Evolutionary conservation across 164 flowering plant species (phyloP).

Genomic region (Buxus sempervirens): DNA sequence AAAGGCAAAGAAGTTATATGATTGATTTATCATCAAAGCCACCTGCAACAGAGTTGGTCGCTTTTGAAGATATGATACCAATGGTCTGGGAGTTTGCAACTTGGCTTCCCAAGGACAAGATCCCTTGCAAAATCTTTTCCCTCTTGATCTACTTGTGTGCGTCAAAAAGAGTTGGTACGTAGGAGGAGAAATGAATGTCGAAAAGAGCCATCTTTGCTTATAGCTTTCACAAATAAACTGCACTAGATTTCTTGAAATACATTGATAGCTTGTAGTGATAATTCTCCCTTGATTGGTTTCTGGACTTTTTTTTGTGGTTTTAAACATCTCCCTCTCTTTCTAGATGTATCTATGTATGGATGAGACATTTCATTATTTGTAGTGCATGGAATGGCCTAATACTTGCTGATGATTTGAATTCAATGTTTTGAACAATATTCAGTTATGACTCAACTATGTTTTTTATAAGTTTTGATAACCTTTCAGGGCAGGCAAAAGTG

Average conservation of each 20-base stretch:
- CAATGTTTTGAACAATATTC: not conserved
- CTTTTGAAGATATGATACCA: too few species aligned
- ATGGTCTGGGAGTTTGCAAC: too few species aligned
- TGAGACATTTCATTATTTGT: not conserved
- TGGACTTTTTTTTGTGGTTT: too few species aligned
- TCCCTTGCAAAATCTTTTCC: too few species aligned
- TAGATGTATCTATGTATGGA: too few species aligned
- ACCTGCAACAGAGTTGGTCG: too few species aligned
- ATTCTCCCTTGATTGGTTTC: too few species aligned
- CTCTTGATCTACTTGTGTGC: not conserved
- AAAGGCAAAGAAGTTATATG: too few species aligned
- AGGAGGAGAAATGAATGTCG: too few species aligned
- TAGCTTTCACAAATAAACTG: not conserved
- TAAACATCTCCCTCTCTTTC: too few species aligned
- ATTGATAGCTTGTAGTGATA: not conserved
- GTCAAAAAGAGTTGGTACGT: not conserved
- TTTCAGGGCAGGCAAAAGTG: constrained; percentile 73
- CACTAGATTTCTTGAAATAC: not conserved
- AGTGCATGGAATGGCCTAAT: not conserved
- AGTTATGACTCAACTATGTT: not conserved
- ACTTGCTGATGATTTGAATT: not conserved
- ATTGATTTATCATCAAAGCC: too few species aligned
- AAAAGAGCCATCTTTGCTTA: not conserved
- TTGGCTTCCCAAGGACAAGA: too few species aligned
- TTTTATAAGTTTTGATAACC: constrained; percentile 7